Evolutionary conservation across 305 asterid species (phyloP).

Genomic region (Fraxinus floribunda): DNA sequence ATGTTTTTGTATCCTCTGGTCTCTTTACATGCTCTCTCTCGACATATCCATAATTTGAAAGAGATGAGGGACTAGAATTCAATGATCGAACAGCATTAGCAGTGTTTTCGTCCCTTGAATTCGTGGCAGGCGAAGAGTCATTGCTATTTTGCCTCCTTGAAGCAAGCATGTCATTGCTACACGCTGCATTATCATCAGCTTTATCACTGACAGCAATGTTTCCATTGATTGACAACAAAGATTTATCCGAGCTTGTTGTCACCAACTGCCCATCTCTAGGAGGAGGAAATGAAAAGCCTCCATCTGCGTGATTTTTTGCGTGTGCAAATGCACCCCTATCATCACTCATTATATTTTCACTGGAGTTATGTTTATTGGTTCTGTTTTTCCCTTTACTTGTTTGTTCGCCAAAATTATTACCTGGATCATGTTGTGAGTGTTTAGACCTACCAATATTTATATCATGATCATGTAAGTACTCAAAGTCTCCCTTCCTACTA

Average conservation of each 20-base stretch:
- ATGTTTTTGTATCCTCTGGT: slow-evolving; percentile 44
- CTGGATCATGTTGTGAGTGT: slow-evolving; percentile 43
- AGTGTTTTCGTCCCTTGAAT: slow-evolving; percentile 61
- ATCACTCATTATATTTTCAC: slow-evolving; percentile 39
- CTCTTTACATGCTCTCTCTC: slow-evolving; percentile 54
- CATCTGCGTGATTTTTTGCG: slow-evolving; percentile 48
- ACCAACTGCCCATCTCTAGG: slow-evolving; percentile 72
- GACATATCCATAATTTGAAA: slow-evolving; percentile 66
- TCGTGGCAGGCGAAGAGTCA: slow-evolving; percentile 62
- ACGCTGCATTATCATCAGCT: slow-evolving; percentile 47
- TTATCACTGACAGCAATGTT: slow-evolving; percentile 48
- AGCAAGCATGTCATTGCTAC: slow-evolving; percentile 62
- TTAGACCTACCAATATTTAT: slow-evolving; percentile 42
- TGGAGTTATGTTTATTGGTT: slow-evolving; percentile 43
- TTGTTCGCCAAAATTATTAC: slow-evolving; percentile 42
- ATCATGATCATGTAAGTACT: slow-evolving; percentile 68
- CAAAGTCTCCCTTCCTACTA: slow-evolving; percentile 78
- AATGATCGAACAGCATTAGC: slow-evolving; percentile 55
- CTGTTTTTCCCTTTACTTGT: slow-evolving; percentile 46
- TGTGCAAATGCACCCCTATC: slow-evolving; percentile 40
- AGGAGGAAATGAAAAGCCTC: slow-evolving; percentile 93
- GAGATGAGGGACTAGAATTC: slow-evolving; percentile 82
- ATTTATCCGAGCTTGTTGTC: slow-evolving; percentile 47
- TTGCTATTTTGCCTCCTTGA: slow-evolving; percentile 71
- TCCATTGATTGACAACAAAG: slow-evolving; percentile 64